Base-by-base conservation (phyloP, 129 eudicot species). In the Helianthus tuberosus region DNA sequence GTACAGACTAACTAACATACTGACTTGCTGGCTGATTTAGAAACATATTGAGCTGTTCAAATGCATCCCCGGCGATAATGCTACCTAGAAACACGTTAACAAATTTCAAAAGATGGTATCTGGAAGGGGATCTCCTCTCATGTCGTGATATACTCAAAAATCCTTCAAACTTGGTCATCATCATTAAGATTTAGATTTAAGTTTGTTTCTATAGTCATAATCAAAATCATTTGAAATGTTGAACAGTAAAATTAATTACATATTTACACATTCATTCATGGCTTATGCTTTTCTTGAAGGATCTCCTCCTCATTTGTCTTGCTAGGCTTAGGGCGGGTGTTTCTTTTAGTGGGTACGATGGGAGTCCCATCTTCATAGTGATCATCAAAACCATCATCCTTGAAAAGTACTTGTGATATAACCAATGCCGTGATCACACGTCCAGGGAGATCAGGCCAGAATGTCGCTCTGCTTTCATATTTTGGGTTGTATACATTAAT, bases 371-470 rank as follows among this genome's bases (percentile, higher is more conserved):
- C 76, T 3, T 79, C 68, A 8, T 68, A 64, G 46, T 80, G 75
- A 15, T 80, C 84, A 0, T 79, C 85, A 7, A 71, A 75, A 12
- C 73, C 84, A 3, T 75, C 87, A 52, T 72, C 84, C 78, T 94
- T 94, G 72, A 91, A 94, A 66, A 88, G 85, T 52, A 94, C 32
- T 68, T 94, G 98, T 9, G 98, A 88, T 64, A 86, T 62, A 47
- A 94, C 74, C 80, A 88, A 54, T 10, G 97, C 96, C 41, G 60
- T 41, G 52, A 94, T 86, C 44, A 94, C 84, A 13, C 98, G 93
- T 36, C 91, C 93, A 48, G 90, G 98, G 57, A 94, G 93, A 73
- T 84, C 97, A 14, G 98, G 98, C 98, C 98, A 94, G 82, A 90
- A 94, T 16, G 96, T 91, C n/a, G 96, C 98, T 47, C 84, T 87